Percentiles rank a stretch among this genome's conserved stretches.
Evolutionary conservation across 2,329 filamentous ascomycete genomes (phyloP).

Genomic region (Phialophora verrucosa): DNA sequence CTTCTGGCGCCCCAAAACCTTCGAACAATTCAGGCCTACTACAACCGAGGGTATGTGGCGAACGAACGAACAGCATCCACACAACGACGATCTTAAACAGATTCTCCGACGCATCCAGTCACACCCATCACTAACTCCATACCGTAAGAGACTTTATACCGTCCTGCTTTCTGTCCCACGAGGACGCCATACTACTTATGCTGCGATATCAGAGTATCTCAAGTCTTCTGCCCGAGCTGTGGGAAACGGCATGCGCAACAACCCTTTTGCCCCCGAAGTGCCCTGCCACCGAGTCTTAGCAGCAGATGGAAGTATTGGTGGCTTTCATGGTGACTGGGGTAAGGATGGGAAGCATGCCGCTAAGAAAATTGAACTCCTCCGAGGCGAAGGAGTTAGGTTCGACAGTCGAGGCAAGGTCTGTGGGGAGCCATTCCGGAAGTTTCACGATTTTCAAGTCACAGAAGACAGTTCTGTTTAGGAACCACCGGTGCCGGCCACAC

Average conservation of each 20-base stretch:
- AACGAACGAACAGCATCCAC: not conserved
- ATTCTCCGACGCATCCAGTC: constrained; percentile 50
- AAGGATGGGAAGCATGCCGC: constrained; percentile 51
- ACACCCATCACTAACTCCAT: constrained; percentile 56
- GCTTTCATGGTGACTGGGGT: constrained; percentile 59
- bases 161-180: constrained; percentile 77
- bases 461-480: constrained; percentile 2
- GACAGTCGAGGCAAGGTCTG: constrained; percentile 51
- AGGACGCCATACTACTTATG: constrained; percentile 79
- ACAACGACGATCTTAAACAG: constrained; percentile 15
- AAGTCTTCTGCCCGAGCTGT: constrained; percentile 75
- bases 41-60: not conserved
- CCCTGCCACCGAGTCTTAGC: constrained; percentile 84
- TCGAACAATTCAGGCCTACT: not conserved
- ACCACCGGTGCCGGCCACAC: not conserved
- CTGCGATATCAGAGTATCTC: constrained; percentile 70
- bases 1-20: constrained; percentile 17
- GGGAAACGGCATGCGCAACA: constrained; percentile 75
- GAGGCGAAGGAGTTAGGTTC: constrained; percentile 53
- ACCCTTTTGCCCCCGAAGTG: constrained; percentile 81
- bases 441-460: constrained; percentile 24
- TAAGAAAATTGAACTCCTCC: constrained; percentile 50
- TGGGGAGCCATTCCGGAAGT: constrained; percentile 42
- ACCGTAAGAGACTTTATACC: constrained; percentile 65
- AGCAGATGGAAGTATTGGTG: constrained; percentile 65